Base-by-base conservation (phyloP, 2,329 filamentous ascomycete genomes). In the Myriosclerotinia scirpicola region DNA sequence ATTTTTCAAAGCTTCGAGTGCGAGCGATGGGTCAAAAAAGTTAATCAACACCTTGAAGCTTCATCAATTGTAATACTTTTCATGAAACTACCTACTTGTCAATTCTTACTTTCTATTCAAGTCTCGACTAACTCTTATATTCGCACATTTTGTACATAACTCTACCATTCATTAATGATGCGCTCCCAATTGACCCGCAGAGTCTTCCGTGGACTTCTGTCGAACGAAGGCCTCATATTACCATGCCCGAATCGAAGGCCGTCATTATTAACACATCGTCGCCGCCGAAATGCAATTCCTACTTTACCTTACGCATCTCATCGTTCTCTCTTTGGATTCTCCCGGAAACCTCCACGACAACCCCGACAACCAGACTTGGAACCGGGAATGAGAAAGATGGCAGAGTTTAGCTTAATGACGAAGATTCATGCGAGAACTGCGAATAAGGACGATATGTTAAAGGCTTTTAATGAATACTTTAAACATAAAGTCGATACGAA, bases 361-460 rank as follows among this genome's bases (percentile, higher is more conserved):
- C 78, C 87, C 54, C 88, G 87, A 76, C 81, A 86, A 30, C 81
- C 87, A 61, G 83, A 87, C 72, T 80, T 88, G 68, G 90, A 87
- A 73, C 90, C 86, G 0, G 93, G 92, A 64, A 85, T 93, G 73
- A 86, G 87, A 70, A 84, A 84, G 20, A 85, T 97, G 79, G 84
- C 90, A 73, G 84, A 90, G 67, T 84, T 92, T 76, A 81, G 85
- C 63, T 85, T 85, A 71, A 84, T 86, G 68, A 80, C 88, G 71
- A 82, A 84, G 62, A 84, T 90, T 66, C 83, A 85, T 62, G 81
- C 87, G 46, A 85, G 92, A 44, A 84, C 86, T 12, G 92, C 91
- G 20, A 77, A 85, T 0, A 79, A 82, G 3, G 76, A 82, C n/a
- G 85, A 90, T 44, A 80, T 97, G 2, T 78, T 86, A 0, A 80